Evolutionary conservation across 805 yeast genomes (phyloP), one percentile per base, ranked within the genome.

Genomic region (Hanseniaspora clermontiae): DNA sequence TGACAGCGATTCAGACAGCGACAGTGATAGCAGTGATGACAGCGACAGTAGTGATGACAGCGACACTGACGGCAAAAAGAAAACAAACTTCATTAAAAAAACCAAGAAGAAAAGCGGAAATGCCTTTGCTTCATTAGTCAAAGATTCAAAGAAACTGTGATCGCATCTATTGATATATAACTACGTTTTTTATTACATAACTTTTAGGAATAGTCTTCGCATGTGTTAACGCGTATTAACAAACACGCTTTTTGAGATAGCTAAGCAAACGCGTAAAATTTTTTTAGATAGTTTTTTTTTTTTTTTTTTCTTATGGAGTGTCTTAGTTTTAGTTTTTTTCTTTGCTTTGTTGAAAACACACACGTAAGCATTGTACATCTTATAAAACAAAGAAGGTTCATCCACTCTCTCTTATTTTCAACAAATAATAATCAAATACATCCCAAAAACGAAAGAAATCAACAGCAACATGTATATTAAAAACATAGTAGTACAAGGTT

Each of bases 401-500:
- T n/a, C n/a, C n/a, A n/a, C n/a, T n/a, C n/a, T n/a, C n/a, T n/a
- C n/a, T n/a, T n/a, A n/a, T n/a, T n/a, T n/a, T n/a, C n/a, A n/a
- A n/a, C n/a, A n/a, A n/a, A n/a, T n/a, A n/a, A n/a, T n/a, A n/a
- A n/a, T n/a, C n/a, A n/a, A n/a, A n/a, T n/a, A n/a, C n/a, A n/a
- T n/a, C n/a, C n/a, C n/a, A n/a, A n/a, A n/a, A n/a, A n/a, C n/a
- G n/a, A n/a, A n/a, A n/a, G n/a, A n/a, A n/a, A n/a, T n/a, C n/a
- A n/a, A n/a, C n/a, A n/a, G n/a, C n/a, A n/a, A n/a, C 17, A 73
- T 74, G 76, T 71, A 71, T 59, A 73, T 74, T 61, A 72, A 68
- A 59, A 64, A 74, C 66, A 86, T 91, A 47, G 77, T 80, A 11
- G 85, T 91, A 55, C 95, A 88, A 66, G 97, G 97, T 38, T 91